A percentile compares a stretch with the other conserved stretches of the same genome.
These are phyloP conservation scores for Diaporthe eres DNA, from an alignment of 2,329 filamentous ascomycete genomes.

Conservation along the genomic window DNA sequence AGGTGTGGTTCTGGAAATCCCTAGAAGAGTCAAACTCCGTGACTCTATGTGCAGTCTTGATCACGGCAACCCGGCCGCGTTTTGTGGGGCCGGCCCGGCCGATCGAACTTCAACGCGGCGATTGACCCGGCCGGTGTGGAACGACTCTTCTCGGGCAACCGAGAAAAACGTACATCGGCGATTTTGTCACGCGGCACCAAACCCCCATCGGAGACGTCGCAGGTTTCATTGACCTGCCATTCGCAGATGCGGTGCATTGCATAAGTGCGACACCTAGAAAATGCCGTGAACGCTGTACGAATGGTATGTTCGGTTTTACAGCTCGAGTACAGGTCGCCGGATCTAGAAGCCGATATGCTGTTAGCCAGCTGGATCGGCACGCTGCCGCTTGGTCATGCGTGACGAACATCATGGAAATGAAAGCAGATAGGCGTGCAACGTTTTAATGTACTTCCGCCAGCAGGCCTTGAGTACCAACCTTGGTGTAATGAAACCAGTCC, in stretches of 20 bases:
- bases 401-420: neutral
- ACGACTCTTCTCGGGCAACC: neutral
- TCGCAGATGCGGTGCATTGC: neutral
- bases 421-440: neutral
- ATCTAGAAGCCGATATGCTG: neutral
- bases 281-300: neutral
- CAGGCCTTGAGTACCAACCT: neutral
- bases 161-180: neutral
- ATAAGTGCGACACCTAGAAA: neutral
- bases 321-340: too few species aligned
- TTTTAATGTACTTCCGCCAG: neutral
- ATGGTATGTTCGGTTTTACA: neutral
- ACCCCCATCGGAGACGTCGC: neutral
- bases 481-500: neutral
- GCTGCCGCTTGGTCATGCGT: neutral
- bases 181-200: neutral
- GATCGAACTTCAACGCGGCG: neutral
- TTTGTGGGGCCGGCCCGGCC: slow-evolving; percentile 6
- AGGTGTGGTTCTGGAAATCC: neutral
- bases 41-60: neutral
- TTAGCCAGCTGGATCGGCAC: neutral
- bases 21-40: too few species aligned
- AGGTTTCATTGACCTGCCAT: neutral
- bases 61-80: neutral
- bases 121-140: neutral